These are phyloP conservation scores for Fragaria ananassa DNA, from an alignment of 306 rosid species.

Conservation along the genomic window DNA sequence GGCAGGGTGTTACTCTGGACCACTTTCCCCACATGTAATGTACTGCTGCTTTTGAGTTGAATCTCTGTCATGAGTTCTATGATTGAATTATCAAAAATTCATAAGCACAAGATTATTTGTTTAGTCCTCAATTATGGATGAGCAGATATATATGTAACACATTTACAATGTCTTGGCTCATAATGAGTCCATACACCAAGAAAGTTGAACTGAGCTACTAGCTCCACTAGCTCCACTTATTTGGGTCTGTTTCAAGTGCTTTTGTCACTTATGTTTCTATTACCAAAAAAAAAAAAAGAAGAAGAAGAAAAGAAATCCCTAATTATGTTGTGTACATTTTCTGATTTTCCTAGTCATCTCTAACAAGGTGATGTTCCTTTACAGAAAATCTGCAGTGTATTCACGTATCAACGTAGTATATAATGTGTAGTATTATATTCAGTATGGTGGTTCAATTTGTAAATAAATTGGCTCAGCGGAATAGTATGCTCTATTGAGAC, in stretches of 20 bases:
- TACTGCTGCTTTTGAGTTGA: not conserved
- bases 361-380: not conserved
- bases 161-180: not conserved
- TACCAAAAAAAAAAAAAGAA: not conserved
- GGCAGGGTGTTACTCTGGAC: not conserved
- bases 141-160: not conserved
- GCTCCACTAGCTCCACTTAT: not conserved
- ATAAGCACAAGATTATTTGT: not conserved
- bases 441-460: too few relatives aligned
- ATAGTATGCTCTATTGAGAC: too few relatives aligned
- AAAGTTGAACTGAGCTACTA: not conserved
- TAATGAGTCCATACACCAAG: not conserved
- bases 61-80: not conserved
- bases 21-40: not conserved
- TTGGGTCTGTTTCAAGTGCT: not conserved
- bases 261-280: not conserved
- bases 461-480: too few relatives aligned
- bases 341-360: not conserved
- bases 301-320: not conserved
- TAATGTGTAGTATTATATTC: too few relatives aligned
- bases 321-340: not conserved
- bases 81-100: not conserved
- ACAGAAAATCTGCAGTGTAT: not conserved
- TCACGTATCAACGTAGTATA: too few relatives aligned
- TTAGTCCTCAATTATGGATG: not conserved